Conservation (phyloP, 108 stramenopile species). For the Conticribra guillardii region DNA sequence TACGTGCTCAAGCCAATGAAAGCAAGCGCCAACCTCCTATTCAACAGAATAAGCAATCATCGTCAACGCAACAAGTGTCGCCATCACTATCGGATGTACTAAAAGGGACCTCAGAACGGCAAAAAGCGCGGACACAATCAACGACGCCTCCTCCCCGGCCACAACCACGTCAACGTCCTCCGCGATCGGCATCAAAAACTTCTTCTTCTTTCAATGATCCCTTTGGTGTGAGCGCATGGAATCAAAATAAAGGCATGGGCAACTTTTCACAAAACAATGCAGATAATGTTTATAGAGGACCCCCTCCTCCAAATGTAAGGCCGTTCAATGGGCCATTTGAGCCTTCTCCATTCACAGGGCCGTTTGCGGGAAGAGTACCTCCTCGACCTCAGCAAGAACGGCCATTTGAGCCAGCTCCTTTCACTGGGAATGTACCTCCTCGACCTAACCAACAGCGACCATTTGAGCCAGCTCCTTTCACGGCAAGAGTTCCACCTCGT, state of each 20-base stretch:
- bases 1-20: background rate
- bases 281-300: background rate
- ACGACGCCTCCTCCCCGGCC: constrained; percentile 26
- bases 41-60: background rate
- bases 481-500: constrained; percentile 1
- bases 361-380: background rate
- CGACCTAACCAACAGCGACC: constrained; percentile 4
- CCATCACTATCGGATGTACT: constrained; percentile 34
- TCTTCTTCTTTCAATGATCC: constrained; percentile 33
- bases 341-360: too few species aligned
- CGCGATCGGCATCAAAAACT: constrained; percentile 27
- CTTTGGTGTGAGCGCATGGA: constrained; percentile 25
- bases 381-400: background rate
- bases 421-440: background rate
- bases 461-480: constrained; percentile 13
- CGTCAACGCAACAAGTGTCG: constrained; percentile 9
- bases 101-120: constrained; percentile 30
- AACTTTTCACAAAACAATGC: constrained; percentile 1
- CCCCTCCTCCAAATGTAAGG: background rate
- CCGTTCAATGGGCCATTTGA: background rate
- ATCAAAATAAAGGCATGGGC: constrained; percentile 6
- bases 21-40: background rate
- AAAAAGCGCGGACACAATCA: constrained; percentile 20
- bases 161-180: constrained; percentile 23
- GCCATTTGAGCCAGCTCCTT: constrained; percentile 1